These are phyloP conservation scores for Ailanthus altissimus DNA, from an alignment of 345 rosid species.

Conservation along the genomic window DNA sequence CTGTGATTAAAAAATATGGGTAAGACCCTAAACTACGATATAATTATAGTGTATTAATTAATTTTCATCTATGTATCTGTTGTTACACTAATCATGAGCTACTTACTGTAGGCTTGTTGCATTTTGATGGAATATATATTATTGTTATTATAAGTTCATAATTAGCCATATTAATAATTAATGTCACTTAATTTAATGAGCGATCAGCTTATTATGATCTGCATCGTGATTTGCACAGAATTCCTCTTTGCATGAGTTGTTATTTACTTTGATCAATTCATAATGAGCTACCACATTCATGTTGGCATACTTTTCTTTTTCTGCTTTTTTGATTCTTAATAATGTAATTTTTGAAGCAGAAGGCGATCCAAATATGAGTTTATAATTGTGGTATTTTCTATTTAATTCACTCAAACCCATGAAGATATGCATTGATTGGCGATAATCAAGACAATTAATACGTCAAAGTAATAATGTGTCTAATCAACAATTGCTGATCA, in stretches of 20 bases:
- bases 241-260: slow-evolving; percentile 19
- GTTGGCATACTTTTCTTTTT: neutral
- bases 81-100: slow-evolving; percentile 15
- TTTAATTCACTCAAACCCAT: neutral
- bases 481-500: no score
- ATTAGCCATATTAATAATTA: slow-evolving; percentile 1
- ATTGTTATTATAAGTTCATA: neutral
- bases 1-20: slow-evolving; percentile 15
- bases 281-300: neutral
- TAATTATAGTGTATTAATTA: neutral
- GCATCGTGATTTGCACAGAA: slow-evolving; percentile 15
- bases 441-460: no score
- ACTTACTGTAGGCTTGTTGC: neutral
- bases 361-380: neutral
- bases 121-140: neutral
- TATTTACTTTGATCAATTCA: slow-evolving; percentile 12
- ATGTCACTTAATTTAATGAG: slow-evolving; percentile 3
- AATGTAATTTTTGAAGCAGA: neutral
- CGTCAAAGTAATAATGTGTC: no score
- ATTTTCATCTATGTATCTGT: neutral
- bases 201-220: neutral
- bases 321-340: neutral
- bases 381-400: neutral
- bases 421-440: neutral
- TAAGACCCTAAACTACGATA: neutral